Percentiles rank a stretch among this genome's conserved stretches.
These are phyloP conservation scores for Patellifolia procumbens DNA, from an alignment of 179 eudicot genomes.

Conservation along the genomic window DNA sequence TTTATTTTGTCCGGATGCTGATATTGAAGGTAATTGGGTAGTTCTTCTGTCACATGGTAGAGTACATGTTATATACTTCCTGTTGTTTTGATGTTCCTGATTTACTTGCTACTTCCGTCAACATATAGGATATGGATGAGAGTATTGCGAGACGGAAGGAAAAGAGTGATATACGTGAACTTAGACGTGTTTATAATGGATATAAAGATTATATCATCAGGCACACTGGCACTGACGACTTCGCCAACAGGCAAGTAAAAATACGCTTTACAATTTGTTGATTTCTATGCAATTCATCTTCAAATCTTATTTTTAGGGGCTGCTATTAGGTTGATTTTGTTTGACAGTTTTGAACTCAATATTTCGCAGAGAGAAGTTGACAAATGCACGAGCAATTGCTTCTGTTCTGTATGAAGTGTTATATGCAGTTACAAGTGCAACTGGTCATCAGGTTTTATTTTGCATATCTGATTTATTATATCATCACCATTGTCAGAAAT, in stretches of 20 bases:
- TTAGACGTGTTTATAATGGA: slow-evolving; percentile 68
- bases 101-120: slow-evolving; percentile 3
- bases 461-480: slow-evolving; percentile 10
- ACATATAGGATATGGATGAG: slow-evolving; percentile 66
- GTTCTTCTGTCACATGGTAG: neutral
- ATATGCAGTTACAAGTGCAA: slow-evolving; percentile 63
- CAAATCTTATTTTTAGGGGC: slow-evolving; percentile 8
- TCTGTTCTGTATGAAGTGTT: slow-evolving; percentile 74
- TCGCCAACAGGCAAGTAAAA: slow-evolving; percentile 59
- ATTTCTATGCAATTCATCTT: neutral
- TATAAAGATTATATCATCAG: slow-evolving; percentile 65
- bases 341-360: slow-evolving; percentile 27
- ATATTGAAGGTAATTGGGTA: neutral
- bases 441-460: slow-evolving; percentile 73
- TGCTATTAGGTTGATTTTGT: slow-evolving; percentile 22
- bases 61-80: neutral
- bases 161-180: slow-evolving; percentile 88
- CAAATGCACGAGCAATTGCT: slow-evolving; percentile 71
- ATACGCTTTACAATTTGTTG: slow-evolving; percentile 1
- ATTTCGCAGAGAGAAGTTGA: slow-evolving; percentile 72
- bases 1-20: neutral
- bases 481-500: neutral
- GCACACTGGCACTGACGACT: slow-evolving; percentile 63
- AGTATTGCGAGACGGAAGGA: slow-evolving; percentile 68
- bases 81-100: neutral